Percentiles rank a stretch among this genome's conserved stretches.
Conservation (phyloP, 805 yeast genomes). For the Starmerella stellata region DNA sequence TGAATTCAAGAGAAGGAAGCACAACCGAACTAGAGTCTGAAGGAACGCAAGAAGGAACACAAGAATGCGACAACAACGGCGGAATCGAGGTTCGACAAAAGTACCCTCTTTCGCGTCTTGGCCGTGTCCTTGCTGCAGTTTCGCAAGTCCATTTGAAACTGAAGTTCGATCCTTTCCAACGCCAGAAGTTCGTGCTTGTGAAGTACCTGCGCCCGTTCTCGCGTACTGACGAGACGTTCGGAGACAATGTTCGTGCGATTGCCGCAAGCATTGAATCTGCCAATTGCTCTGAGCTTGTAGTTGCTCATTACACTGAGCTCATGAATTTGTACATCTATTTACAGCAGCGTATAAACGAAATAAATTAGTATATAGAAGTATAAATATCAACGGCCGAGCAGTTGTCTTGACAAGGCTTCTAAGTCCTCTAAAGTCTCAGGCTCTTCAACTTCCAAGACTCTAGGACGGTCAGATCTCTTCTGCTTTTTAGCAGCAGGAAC, state of each 20-base stretch:
- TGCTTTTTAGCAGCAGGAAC: constrained; percentile 3
- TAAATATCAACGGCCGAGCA: constrained; percentile 12
- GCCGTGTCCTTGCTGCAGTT: neutral
- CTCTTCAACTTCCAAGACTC: constrained; percentile 56
- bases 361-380: neutral
- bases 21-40: too few species aligned
- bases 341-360: neutral
- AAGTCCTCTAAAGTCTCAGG: constrained; percentile 86
- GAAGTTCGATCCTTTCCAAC: neutral
- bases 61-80: too few species aligned
- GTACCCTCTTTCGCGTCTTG: too few species aligned
- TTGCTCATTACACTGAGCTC: neutral
- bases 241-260: neutral
- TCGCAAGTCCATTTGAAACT: neutral
- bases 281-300: neutral
- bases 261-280: neutral
- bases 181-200: neutral
- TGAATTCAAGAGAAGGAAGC: too few species aligned
- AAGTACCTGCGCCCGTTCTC: neutral
- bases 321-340: too few species aligned
- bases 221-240: neutral
- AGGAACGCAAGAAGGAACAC: too few species aligned
- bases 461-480: constrained; percentile 18
- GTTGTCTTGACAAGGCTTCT: constrained; percentile 38
- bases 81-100: too few species aligned